phyloP scores from a whole-genome alignment of 2,329 filamentous ascomycete species.

The Dendrostoma leiphaemia region DNA sequence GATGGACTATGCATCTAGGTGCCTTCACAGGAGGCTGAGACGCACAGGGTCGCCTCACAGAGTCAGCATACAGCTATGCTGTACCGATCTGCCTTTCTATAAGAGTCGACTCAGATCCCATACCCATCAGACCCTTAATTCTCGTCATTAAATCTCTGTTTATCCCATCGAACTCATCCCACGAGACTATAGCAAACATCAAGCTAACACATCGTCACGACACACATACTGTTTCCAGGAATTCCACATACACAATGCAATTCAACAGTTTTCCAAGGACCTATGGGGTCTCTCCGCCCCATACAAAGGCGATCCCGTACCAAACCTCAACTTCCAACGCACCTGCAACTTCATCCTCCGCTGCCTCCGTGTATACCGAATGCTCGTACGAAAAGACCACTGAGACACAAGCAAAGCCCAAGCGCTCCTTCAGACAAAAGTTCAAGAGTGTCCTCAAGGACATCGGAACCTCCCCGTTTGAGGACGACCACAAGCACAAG shows the following conservation, averaged over 20 bases:
- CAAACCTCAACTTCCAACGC: background rate
- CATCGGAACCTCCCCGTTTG: conserved; percentile 16
- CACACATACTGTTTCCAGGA: background rate
- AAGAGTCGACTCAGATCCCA: too few species aligned
- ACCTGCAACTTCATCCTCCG: conserved; percentile 19
- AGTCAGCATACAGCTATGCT: too few species aligned
- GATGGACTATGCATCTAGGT: too few species aligned
- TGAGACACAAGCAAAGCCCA: conserved; percentile 7
- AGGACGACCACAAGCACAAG: conserved; percentile 10
- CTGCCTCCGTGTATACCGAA: conserved; percentile 30
- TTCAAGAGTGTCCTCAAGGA: conserved; percentile 19
- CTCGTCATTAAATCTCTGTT: too few species aligned
- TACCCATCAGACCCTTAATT: too few species aligned
- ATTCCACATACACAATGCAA: background rate
- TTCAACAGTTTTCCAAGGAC: background rate
- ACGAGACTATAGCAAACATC: background rate
- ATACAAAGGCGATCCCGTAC: background rate
- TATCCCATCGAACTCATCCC: background rate
- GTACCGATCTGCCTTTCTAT: too few species aligned
- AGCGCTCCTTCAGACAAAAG: conserved; percentile 12
- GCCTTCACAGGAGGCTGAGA: too few species aligned
- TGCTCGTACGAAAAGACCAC: conserved; percentile 30
- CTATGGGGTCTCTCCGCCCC: background rate
- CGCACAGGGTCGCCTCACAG: too few species aligned
- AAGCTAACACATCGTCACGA: background rate